These are phyloP conservation scores for Penicillium coffeae DNA, from an alignment of 495 filamentous ascomycete species.

Conservation along the genomic window DNA sequence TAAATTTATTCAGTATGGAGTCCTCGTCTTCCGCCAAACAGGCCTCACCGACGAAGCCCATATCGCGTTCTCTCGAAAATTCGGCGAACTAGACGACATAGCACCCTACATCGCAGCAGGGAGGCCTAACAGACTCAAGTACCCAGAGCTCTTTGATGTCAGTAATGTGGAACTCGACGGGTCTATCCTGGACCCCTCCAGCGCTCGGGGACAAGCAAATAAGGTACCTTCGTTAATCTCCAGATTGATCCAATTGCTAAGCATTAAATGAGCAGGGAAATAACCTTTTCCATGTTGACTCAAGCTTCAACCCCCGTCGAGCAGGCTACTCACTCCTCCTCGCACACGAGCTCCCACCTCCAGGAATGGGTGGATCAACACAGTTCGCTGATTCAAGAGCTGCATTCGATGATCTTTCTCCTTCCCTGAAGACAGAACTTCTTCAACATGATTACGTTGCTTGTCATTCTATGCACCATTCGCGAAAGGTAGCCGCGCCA, in stretches of 20 bases:
- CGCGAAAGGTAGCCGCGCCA: constrained; percentile 49
- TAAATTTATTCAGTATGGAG: constrained; percentile 57
- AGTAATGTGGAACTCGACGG: constrained; percentile 35
- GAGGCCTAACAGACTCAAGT: constrained; percentile 44
- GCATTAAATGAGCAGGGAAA: constrained; percentile 38
- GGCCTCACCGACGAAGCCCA: constrained; percentile 48
- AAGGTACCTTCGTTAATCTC: constrained; percentile 6
- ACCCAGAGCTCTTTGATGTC: constrained; percentile 55
- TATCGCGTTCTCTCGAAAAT: constrained; percentile 46
- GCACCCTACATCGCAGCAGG: constrained; percentile 45
- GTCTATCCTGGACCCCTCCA: constrained; percentile 12
- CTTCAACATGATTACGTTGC: constrained; percentile 45
- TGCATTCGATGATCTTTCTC: constrained; percentile 48
- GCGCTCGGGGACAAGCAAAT: constrained; percentile 34
- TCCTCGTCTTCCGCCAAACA: constrained; percentile 52
- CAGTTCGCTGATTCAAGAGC: constrained; percentile 55
- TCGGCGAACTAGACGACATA: constrained; percentile 61
- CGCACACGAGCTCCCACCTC: constrained; percentile 49
- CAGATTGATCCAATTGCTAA: background rate
- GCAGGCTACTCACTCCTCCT: constrained; percentile 52
- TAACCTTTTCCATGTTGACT: constrained; percentile 57
- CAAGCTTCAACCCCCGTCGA: constrained; percentile 57
- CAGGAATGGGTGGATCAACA: constrained; percentile 49
- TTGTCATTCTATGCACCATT: constrained; percentile 51
- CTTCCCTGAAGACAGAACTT: constrained; percentile 32